phyloP scores from a whole-genome alignment of 345 rosid species.

The Aquilaria malaccensis region DNA sequence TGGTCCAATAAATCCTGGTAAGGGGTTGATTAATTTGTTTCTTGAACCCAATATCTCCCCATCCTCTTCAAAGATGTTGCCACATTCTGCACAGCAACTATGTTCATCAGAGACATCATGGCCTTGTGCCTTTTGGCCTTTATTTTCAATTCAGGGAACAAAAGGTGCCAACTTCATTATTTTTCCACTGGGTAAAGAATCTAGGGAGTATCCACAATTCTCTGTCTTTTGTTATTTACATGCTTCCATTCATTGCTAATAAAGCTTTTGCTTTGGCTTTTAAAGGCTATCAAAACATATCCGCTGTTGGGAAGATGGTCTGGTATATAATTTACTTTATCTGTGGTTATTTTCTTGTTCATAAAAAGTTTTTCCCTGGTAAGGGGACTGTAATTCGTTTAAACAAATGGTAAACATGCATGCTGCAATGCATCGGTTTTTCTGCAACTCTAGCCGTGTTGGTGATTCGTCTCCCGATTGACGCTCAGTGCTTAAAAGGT shows the following conservation, averaged over 20 bases:
- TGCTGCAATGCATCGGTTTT: constrained; percentile 64
- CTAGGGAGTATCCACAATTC: constrained; percentile 55
- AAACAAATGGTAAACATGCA: constrained; percentile 59
- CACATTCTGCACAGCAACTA: constrained; percentile 41
- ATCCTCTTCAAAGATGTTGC: constrained; percentile 39
- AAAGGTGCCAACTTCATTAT: constrained; percentile 42
- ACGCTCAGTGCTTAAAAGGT: constrained; percentile 87
- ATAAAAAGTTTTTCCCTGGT: constrained; percentile 78
- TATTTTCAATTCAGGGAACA: constrained; percentile 36
- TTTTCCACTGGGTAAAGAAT: constrained; percentile 49
- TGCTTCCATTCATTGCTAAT: constrained; percentile 47
- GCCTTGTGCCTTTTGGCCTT: constrained; percentile 38
- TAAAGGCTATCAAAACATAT: constrained; percentile 73
- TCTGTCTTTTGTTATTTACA: constrained; percentile 42
- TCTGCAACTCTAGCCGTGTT: constrained; percentile 92
- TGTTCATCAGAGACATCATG: constrained; percentile 45
- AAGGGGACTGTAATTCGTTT: constrained; percentile 81
- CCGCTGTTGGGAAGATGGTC: constrained; percentile 76
- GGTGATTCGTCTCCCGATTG: constrained; percentile 85
- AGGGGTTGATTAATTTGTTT: constrained; percentile 29
- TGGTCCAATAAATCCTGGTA: constrained; percentile 39
- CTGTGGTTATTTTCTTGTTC: constrained; percentile 26
- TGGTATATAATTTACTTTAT: constrained; percentile 50
- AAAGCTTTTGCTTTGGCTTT: constrained; percentile 48
- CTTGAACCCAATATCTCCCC: constrained; percentile 19